phyloP scores from a whole-genome alignment of 2,329 filamentous ascomycete species.

The Nothophoma quercina region DNA sequence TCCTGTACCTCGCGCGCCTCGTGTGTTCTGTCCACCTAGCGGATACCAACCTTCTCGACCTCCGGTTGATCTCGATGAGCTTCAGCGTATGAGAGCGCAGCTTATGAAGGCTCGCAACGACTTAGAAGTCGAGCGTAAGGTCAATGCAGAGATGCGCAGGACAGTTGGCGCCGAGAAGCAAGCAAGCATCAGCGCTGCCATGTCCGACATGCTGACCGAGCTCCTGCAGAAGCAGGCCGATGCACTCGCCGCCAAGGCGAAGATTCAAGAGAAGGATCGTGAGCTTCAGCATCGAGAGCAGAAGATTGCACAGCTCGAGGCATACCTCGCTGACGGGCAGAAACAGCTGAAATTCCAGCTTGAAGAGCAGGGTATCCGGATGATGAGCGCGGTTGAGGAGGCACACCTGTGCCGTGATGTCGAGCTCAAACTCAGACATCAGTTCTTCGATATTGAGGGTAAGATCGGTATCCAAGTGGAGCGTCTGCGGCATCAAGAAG shows the following conservation, averaged over 20 bases:
- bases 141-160: conserved; percentile 13
- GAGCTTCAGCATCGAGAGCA: conserved; percentile 22
- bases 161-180: conserved; percentile 18
- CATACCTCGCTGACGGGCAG: conserved; percentile 32
- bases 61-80: conserved; percentile 15
- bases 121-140: conserved; percentile 25
- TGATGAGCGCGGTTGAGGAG: conserved; percentile 18
- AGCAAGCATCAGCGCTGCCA: conserved; percentile 12
- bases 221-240: conserved; percentile 28
- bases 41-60: conserved; percentile 1
- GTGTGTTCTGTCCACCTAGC: not conserved
- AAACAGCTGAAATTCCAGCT: conserved; percentile 24
- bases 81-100: conserved; percentile 17
- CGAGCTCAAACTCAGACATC: conserved; percentile 9
- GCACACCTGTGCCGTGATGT: conserved; percentile 14
- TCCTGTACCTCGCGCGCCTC: conserved; percentile 5
- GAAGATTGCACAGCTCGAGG: conserved; percentile 26
- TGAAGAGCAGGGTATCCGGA: conserved; percentile 14
- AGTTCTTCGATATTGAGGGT: conserved; percentile 5
- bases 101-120: conserved; percentile 25
- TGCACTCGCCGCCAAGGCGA: conserved; percentile 15
- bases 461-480: conserved; percentile 16
- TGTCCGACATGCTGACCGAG: conserved; percentile 16
- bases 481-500: conserved; percentile 21
- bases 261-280: conserved; percentile 16